Conservation (phyloP, 306 rosid species). For the Comarum palustre region DNA sequence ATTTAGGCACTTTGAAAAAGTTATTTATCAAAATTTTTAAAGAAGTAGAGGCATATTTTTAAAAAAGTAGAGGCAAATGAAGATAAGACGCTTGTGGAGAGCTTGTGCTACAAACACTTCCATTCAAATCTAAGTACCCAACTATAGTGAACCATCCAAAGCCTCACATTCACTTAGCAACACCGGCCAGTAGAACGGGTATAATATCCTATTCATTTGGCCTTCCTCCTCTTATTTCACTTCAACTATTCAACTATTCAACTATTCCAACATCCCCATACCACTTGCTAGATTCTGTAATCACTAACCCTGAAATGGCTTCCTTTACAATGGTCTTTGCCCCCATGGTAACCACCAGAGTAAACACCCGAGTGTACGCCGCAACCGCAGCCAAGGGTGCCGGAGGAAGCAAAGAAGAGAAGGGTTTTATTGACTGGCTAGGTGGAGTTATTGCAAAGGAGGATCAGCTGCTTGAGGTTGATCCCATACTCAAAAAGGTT, state of each 20-base stretch:
- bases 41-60: too few relatives aligned
- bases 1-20: too few relatives aligned
- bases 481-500: slow-evolving; percentile 76
- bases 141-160: slow-evolving; percentile 21
- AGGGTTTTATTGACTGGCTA: slow-evolving; percentile 67
- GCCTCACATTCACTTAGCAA: slow-evolving; percentile 29
- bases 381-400: slow-evolving; percentile 60
- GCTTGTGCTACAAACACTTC: slow-evolving; percentile 41
- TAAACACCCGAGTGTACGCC: slow-evolving; percentile 44
- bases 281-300: not conserved
- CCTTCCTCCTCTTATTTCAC: slow-evolving; percentile 12
- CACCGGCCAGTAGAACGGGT: slow-evolving; percentile 12
- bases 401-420: slow-evolving; percentile 58
- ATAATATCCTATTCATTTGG: slow-evolving; percentile 27
- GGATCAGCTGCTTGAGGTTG: slow-evolving; percentile 67
- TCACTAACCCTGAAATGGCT: slow-evolving; percentile 43
- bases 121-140: slow-evolving; percentile 24
- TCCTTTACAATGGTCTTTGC: slow-evolving; percentile 61
- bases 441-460: slow-evolving; percentile 67
- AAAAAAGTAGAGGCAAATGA: slow-evolving; percentile 13
- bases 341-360: slow-evolving; percentile 40
- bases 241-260: not conserved
- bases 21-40: too few relatives aligned
- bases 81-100: slow-evolving; percentile 77
- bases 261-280: not conserved